phyloP scores from a whole-genome alignment of 768 basidiomycete species.

The Mycena sanguinolenta region DNA sequence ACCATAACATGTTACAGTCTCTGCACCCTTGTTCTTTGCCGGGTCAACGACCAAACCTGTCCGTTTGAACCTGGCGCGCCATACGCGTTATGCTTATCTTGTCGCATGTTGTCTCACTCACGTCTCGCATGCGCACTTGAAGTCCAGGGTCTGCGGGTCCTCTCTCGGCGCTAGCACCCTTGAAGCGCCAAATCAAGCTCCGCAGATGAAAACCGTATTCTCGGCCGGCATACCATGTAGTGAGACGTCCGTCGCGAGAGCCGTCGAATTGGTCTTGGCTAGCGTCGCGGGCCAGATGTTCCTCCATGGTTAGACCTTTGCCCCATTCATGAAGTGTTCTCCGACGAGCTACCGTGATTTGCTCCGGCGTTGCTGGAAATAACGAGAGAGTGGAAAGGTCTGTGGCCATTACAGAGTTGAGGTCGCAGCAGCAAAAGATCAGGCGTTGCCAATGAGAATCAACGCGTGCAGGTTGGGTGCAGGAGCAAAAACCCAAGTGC shows the following conservation, averaged over 20 bases:
- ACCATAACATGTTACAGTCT: slow-evolving; percentile 61
- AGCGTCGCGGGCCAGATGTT: slow-evolving; percentile 59
- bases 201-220: not conserved
- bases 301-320: slow-evolving; percentile 55
- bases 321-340: slow-evolving; percentile 59
- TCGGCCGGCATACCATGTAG: slow-evolving; percentile 58
- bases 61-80: slow-evolving; percentile 45
- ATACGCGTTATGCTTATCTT: slow-evolving; percentile 1
- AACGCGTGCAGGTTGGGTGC: too few relatives aligned
- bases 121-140: slow-evolving; percentile 75
- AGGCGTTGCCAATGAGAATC: too few relatives aligned
- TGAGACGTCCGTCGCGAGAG: slow-evolving; percentile 58
- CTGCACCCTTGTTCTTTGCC: slow-evolving; percentile 28
- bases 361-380: slow-evolving; percentile 62
- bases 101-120: slow-evolving; percentile 44
- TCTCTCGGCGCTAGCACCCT: slow-evolving; percentile 73
- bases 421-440: too few relatives aligned
- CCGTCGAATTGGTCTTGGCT: slow-evolving; percentile 58
- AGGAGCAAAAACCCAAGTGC: too few relatives aligned
- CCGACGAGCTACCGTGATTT: slow-evolving; percentile 56
- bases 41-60: slow-evolving; percentile 42
- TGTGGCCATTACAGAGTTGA: slow-evolving; percentile 39
- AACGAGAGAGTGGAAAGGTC: slow-evolving; percentile 53
- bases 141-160: slow-evolving; percentile 64
- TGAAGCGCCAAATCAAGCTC: slow-evolving; percentile 4